phyloP scores from a whole-genome alignment of 257 asterid genomes.

The Lycium barbarum region DNA sequence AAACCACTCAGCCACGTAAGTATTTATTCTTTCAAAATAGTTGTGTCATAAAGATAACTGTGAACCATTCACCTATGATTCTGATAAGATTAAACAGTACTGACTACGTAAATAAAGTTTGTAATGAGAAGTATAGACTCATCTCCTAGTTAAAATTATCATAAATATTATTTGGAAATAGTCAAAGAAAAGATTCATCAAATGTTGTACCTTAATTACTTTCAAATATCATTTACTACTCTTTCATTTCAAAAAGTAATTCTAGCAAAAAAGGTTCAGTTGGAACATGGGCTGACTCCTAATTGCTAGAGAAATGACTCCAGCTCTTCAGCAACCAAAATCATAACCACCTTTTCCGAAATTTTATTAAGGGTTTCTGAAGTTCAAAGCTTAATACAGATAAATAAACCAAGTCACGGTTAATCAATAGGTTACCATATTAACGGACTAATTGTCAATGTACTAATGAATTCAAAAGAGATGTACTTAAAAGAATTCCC shows the following conservation, averaged over 20 bases:
- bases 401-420: background rate
- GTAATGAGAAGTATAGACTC: background rate
- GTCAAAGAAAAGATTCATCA: background rate
- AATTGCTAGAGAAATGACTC: background rate
- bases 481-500: background rate
- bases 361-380: background rate
- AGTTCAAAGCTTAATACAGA: background rate
- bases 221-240: background rate
- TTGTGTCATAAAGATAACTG: background rate
- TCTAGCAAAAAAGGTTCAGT: background rate
- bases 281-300: slow-evolving; percentile 2
- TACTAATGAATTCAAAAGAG: background rate
- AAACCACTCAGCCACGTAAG: slow-evolving; percentile 24
- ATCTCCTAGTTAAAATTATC: background rate
- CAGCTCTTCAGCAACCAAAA: slow-evolving; percentile 8
- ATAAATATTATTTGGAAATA: background rate
- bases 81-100: background rate
- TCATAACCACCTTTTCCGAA: background rate
- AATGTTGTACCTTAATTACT: background rate
- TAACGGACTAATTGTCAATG: background rate
- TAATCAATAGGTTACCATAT: background rate
- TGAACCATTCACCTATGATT: slow-evolving; percentile 15
- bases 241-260: background rate
- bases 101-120: background rate
- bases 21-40: background rate